Percentiles rank a stretch among this genome's conserved stretches.
Conservation (phyloP, 768 basidiomycete species). For the Podaxis sp. region DNA sequence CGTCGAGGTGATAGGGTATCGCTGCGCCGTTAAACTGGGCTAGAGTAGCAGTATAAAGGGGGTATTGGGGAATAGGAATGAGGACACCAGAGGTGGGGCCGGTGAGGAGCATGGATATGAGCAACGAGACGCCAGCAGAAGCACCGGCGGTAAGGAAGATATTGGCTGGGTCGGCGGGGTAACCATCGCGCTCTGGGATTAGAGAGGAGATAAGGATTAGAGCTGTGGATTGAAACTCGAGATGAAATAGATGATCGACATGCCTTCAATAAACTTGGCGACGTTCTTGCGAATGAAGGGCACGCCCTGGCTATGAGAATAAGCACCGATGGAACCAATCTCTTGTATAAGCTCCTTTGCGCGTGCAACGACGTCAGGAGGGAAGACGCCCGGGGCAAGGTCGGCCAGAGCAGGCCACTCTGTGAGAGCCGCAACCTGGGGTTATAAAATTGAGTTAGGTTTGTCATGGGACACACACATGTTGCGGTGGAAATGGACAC, state of each 20-base stretch:
- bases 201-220: background rate
- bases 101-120: conserved; percentile 78
- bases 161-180: conserved; percentile 74
- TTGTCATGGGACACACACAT: background rate
- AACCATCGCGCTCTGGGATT: conserved; percentile 81
- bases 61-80: conserved; percentile 98
- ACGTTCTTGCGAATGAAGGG: conserved; percentile 85
- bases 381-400: conserved; percentile 77
- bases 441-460: conserved; percentile 9
- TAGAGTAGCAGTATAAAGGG: conserved; percentile 93
- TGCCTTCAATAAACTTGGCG: conserved; percentile 87
- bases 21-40: conserved; percentile 80
- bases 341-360: conserved; percentile 79
- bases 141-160: conserved; percentile 97
- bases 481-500: background rate
- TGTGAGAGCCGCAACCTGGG: conserved; percentile 82
- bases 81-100: conserved; percentile 72
- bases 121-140: conserved; percentile 88
- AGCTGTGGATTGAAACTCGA: conserved; percentile 8
- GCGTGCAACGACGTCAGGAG: conserved; percentile 79
- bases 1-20: conserved; percentile 89
- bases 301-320: conserved; percentile 94
- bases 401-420: conserved; percentile 88
- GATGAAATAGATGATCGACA: conserved; percentile 20
- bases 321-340: conserved; percentile 93